Evolutionary conservation across 2,329 filamentous ascomycete genomes (phyloP).

Genomic region (Chrysosporium queenslandicum): DNA sequence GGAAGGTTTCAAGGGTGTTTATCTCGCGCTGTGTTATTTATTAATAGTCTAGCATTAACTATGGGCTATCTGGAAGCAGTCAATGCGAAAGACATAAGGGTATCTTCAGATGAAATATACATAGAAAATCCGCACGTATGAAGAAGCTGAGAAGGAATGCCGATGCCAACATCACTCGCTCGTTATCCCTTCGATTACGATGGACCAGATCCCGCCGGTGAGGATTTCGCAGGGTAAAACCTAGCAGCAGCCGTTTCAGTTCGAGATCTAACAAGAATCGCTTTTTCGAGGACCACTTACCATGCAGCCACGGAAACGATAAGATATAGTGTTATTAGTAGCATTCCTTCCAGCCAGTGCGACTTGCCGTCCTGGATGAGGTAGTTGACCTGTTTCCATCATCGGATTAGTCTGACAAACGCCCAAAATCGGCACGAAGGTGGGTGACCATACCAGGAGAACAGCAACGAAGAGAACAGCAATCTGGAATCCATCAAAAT

Average conservation of each 20-base stretch:
- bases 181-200: too few relatives aligned
- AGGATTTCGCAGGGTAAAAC: constrained; percentile 13
- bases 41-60: too few relatives aligned
- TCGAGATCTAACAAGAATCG: not conserved
- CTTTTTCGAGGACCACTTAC: not conserved
- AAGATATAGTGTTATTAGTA: constrained; percentile 51
- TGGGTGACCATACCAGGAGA: constrained; percentile 28
- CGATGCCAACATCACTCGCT: not conserved
- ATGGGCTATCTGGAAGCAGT: too few relatives aligned
- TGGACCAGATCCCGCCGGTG: not conserved
- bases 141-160: not conserved
- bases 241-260: not conserved
- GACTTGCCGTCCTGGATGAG: constrained; percentile 52
- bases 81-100: not conserved
- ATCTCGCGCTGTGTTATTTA: too few relatives aligned
- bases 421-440: not conserved
- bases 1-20: too few relatives aligned
- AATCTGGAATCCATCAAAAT: constrained; percentile 83
- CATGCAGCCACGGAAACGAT: constrained; percentile 52
- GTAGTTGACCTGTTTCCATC: constrained; percentile 48
- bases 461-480: constrained; percentile 51
- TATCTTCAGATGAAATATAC: not conserved
- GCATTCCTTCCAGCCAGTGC: constrained; percentile 51
- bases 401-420: not conserved
- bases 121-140: not conserved